phyloP scores from a whole-genome alignment of 2,329 filamentous ascomycete genomes.

The Colletotrichum lini region DNA sequence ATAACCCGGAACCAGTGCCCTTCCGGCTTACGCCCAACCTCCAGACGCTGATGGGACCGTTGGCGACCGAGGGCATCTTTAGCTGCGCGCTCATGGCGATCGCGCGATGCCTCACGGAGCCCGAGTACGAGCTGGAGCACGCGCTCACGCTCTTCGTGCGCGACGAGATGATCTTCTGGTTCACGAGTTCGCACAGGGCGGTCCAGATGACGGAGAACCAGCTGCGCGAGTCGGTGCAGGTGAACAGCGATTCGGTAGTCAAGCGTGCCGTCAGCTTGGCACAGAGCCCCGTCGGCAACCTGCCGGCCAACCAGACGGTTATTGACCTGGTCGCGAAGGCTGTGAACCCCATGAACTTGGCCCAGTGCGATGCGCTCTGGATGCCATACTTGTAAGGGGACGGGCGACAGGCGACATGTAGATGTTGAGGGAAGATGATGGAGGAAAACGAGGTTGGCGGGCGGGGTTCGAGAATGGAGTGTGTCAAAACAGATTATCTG shows the following conservation, averaged over 20 bases:
- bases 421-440: background rate
- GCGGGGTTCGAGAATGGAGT: background rate
- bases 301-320: slow-evolving; percentile 97
- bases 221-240: slow-evolving; percentile 83
- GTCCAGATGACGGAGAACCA: slow-evolving; percentile 71
- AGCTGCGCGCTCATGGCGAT: slow-evolving; percentile 97
- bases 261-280: slow-evolving; percentile 91
- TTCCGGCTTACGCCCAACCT: slow-evolving; percentile 98
- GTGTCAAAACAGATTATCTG: background rate
- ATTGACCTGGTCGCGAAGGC: slow-evolving; percentile 95
- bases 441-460: background rate
- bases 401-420: no score
- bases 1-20: slow-evolving; percentile 94
- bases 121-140: slow-evolving; percentile 91
- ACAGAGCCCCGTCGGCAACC: slow-evolving; percentile 80
- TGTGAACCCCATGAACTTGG: slow-evolving; percentile 91
- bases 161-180: slow-evolving; percentile 99
- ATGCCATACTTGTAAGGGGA: slow-evolving; percentile 87
- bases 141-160: slow-evolving; percentile 94
- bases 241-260: slow-evolving; percentile 91
- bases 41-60: slow-evolving; percentile 94
- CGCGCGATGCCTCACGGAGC: slow-evolving; percentile 91
- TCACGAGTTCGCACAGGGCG: slow-evolving; percentile 81
- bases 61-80: slow-evolving; percentile 97
- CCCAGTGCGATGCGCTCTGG: slow-evolving; percentile 92